A percentile compares a stretch with the other conserved stretches of the same genome.
Conservation (phyloP, 139 green algal species). For the Tetradesmus lagerheimii region DNA sequence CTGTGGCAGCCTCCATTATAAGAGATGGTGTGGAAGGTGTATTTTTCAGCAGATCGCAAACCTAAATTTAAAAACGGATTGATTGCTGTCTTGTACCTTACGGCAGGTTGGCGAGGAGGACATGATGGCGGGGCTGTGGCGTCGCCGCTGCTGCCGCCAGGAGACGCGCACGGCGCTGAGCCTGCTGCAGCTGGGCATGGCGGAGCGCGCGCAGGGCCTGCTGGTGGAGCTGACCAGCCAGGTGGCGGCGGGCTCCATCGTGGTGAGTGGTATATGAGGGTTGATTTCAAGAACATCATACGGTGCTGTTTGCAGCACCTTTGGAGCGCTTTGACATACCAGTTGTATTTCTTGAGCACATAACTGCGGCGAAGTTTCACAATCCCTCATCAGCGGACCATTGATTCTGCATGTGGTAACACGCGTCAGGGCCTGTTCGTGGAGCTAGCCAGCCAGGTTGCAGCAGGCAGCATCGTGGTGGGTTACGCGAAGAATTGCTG, state of each 20-base stretch:
- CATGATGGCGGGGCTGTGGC: conserved; percentile 93
- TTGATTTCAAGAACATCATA: conserved; percentile 74
- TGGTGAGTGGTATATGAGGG: conserved; percentile 47
- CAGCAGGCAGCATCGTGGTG: conserved; percentile 41
- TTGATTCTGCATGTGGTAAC: conserved; percentile 84
- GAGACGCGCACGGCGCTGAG: conserved; percentile 59
- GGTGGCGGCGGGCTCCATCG: conserved; percentile 1
- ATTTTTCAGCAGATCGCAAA: too few species aligned
- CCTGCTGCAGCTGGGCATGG: conserved; percentile 91
- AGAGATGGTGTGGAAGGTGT: conserved; percentile 14
- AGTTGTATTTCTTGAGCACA: too few species aligned
- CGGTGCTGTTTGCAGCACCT: too few species aligned
- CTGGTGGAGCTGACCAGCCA: conserved; percentile 68
- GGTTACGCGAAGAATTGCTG: too few species aligned
- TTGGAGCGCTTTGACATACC: too few species aligned
- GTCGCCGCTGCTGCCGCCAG: conserved; percentile 51
- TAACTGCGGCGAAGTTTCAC: too few species aligned
- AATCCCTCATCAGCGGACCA: too few species aligned
- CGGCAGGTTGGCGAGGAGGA: conserved; percentile 86
- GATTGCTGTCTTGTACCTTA: too few species aligned
- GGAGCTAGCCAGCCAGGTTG: conserved; percentile 53
- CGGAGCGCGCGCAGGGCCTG: conserved; percentile 82
- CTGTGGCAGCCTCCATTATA: too few species aligned
- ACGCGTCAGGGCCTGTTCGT: conserved; percentile 82
- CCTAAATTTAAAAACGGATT: too few species aligned